Evolutionary conservation across 2,329 filamentous ascomycete genomes (phyloP).

Genomic region (Ophiostoma populinum): DNA sequence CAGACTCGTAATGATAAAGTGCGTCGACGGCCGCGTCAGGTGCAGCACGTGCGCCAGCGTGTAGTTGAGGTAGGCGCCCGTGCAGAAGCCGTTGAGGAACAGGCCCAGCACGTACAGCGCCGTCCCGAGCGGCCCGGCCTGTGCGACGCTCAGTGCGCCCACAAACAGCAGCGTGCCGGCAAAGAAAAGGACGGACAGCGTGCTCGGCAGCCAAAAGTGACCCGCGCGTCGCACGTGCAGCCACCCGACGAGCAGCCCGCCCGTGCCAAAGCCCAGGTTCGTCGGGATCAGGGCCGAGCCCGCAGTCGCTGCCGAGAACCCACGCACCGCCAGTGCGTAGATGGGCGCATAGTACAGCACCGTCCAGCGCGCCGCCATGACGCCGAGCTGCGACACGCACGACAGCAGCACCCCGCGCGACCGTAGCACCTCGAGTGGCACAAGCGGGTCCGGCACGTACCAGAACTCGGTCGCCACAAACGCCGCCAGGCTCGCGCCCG

Average conservation of each 20-base stretch:
- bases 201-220: conserved; percentile 51
- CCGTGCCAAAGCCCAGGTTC: conserved; percentile 60
- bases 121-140: conserved; percentile 21
- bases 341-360: conserved; percentile 69
- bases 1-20: conserved; percentile 61
- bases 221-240: conserved; percentile 58
- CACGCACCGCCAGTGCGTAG: conserved; percentile 60
- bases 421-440: conserved; percentile 52
- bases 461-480: conserved; percentile 45
- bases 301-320: conserved; percentile 49
- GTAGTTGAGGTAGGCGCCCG: conserved; percentile 62
- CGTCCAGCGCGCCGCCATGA: conserved; percentile 69
- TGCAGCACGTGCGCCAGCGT: conserved; percentile 66
- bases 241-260: conserved; percentile 55
- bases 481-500: conserved; percentile 29
- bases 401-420: conserved; percentile 56
- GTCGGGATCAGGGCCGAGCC: conserved; percentile 68
- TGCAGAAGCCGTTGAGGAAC: conserved; percentile 54
- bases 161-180: conserved; percentile 31
- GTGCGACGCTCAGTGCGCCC: conserved; percentile 30
- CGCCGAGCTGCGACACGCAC: conserved; percentile 55
- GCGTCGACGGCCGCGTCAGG: conserved; percentile 44
- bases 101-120: conserved; percentile 44
- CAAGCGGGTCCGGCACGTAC: conserved; percentile 42
- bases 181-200: conserved; percentile 46